These are phyloP conservation scores for Blumeriella jaapii DNA, from an alignment of 2,329 filamentous ascomycete species.

Conservation along the genomic window DNA sequence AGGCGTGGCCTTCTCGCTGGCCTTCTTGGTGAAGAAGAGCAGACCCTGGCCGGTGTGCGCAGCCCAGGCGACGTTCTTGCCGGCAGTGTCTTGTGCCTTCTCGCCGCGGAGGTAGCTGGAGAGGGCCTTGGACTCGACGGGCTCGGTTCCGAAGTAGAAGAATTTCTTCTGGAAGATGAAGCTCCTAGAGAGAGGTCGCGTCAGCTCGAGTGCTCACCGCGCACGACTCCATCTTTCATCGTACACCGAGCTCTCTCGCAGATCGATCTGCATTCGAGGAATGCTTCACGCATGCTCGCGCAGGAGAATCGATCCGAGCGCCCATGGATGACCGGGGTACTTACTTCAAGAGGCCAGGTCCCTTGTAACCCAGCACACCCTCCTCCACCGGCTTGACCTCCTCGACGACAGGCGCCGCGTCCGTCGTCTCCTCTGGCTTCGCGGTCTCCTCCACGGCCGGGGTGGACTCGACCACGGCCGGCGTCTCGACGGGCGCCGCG, in stretches of 20 bases:
- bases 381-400: constrained; percentile 42
- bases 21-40: constrained; percentile 70
- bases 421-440: constrained; percentile 55
- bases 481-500: constrained; percentile 20
- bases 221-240: neutral
- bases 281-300: neutral
- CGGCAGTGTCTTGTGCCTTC: constrained; percentile 62
- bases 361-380: constrained; percentile 83
- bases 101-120: constrained; percentile 72
- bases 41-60: constrained; percentile 91
- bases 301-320: neutral
- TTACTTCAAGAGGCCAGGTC: constrained; percentile 71
- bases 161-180: constrained; percentile 82
- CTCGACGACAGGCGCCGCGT: constrained; percentile 39
- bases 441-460: constrained; percentile 4
- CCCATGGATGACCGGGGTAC: constrained; percentile 30
- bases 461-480: constrained; percentile 30
- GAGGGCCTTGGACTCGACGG: constrained; percentile 64
- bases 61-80: constrained; percentile 79
- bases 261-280: too few species aligned
- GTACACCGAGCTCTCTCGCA: neutral
- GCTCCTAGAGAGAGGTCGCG: constrained; percentile 44
- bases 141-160: constrained; percentile 74
- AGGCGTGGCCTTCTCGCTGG: constrained; percentile 69
- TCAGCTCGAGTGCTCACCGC: constrained; percentile 3